phyloP scores from a whole-genome alignment of 306 rosid genomes.

The Vicia sativa region DNA sequence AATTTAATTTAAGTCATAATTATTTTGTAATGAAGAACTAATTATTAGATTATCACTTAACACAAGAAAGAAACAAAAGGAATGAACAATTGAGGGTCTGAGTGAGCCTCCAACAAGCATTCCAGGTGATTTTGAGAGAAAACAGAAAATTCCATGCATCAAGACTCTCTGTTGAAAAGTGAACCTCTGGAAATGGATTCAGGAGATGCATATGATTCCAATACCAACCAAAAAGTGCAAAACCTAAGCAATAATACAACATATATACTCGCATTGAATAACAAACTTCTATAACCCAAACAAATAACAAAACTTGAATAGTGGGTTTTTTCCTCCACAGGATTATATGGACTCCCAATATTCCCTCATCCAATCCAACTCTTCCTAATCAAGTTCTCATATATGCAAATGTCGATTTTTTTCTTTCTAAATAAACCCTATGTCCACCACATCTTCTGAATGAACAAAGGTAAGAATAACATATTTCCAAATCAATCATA shows the following conservation, averaged over 20 bases:
- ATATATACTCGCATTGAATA: constrained; percentile 35
- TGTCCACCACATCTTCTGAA: constrained; percentile 46
- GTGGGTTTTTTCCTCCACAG: constrained; percentile 39
- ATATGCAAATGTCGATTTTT: constrained; percentile 50
- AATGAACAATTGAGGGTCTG: no score
- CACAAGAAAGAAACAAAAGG: no score
- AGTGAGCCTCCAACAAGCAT: background rate
- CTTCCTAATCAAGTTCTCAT: constrained; percentile 43
- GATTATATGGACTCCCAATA: constrained; percentile 36
- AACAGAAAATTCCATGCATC: background rate
- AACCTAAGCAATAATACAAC: constrained; percentile 19
- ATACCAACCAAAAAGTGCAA: constrained; percentile 4
- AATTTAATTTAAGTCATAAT: no score
- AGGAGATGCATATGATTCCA: constrained; percentile 19
- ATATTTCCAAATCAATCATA: constrained; percentile 49
- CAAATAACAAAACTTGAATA: constrained; percentile 46
- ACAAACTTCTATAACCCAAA: constrained; percentile 40
- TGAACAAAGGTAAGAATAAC: constrained; percentile 48
- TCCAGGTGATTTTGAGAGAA: background rate
- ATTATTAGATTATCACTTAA: no score
- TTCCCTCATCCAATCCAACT: constrained; percentile 44
- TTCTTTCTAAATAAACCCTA: constrained; percentile 37
- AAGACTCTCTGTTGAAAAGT: background rate
- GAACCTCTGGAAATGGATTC: constrained; percentile 13
- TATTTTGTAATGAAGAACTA: no score